Percentiles rank a stretch among this genome's conserved stretches.
Conservation (phyloP, 139 green algal species). For the Chlorella sorokiniana region DNA sequence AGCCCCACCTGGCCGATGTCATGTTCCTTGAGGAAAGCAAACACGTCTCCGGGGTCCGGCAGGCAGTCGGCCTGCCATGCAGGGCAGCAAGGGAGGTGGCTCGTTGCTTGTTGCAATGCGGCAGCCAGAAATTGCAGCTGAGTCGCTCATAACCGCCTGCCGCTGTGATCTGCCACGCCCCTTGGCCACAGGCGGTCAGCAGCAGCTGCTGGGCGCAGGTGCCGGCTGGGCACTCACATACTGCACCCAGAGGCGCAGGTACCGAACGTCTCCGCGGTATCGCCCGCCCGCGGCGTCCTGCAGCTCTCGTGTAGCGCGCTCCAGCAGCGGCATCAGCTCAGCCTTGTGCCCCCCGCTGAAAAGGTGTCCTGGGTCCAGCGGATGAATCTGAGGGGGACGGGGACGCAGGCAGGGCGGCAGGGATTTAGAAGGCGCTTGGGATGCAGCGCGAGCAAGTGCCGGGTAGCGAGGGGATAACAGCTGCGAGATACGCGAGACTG, state of each 20-base stretch:
- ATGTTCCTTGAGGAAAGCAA: constrained; percentile 81
- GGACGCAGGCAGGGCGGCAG: not conserved
- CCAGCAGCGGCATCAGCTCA: constrained; percentile 83
- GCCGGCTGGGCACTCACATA: constrained; percentile 70
- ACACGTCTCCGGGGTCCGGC: constrained; percentile 87
- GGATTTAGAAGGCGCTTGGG: not conserved
- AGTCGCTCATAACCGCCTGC: too few relatives aligned
- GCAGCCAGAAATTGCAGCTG: too few relatives aligned
- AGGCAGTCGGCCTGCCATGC: constrained; percentile 77
- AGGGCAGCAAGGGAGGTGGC: too few relatives aligned
- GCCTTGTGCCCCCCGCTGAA: constrained; percentile 65
- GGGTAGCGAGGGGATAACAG: not conserved
- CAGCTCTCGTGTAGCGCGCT: constrained; percentile 81
- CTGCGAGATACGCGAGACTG: not conserved
- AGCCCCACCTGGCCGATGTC: constrained; percentile 55
- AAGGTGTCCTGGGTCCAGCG: constrained; percentile 88
- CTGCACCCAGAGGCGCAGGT: constrained; percentile 93
- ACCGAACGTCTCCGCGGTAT: constrained; percentile 86
- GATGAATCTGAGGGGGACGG: constrained; percentile 70
- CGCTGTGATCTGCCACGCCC: too few relatives aligned
- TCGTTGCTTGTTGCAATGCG: not conserved
- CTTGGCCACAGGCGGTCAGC: not conserved
- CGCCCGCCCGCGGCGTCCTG: constrained; percentile 34
- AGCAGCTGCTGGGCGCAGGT: not conserved
- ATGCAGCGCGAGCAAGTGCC: not conserved